These are phyloP conservation scores for Epichloe aotearoae DNA, from an alignment of 2,329 filamentous ascomycete species.

Conservation along the genomic window DNA sequence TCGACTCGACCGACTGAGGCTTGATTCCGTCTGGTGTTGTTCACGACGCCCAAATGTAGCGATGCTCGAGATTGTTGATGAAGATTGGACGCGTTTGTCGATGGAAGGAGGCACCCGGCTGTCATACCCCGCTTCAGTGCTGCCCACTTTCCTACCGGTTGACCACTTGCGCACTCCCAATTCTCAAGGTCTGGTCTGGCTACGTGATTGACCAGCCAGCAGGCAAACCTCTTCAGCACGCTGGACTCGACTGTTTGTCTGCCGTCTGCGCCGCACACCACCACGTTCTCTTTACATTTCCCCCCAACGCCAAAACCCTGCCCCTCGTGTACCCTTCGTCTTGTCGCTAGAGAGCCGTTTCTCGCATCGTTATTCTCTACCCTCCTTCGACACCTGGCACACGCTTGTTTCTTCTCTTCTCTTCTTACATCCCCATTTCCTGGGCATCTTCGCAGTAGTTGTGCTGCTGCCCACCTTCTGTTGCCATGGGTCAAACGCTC, in stretches of 20 bases:
- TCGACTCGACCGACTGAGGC: too few relatives aligned
- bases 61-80: too few relatives aligned
- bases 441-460: constrained; percentile 13
- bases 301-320: constrained; percentile 1
- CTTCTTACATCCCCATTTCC: constrained; percentile 6
- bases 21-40: too few relatives aligned
- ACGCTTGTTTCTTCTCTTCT: constrained; percentile 1
- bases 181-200: background rate
- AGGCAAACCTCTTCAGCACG: background rate
- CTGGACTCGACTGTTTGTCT: background rate
- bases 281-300: constrained; percentile 1
- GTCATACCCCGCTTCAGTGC: background rate
- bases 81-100: background rate
- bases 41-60: too few relatives aligned
- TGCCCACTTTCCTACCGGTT: background rate
- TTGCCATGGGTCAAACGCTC: constrained; percentile 90
- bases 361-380: constrained; percentile 1
- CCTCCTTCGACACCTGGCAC: constrained; percentile 1
- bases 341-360: constrained; percentile 3
- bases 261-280: background rate
- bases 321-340: constrained; percentile 3
- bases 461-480: constrained; percentile 15
- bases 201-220: background rate
- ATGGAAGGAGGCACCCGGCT: background rate
- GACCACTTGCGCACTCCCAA: background rate